Base-by-base conservation (phyloP, 768 basidiomycete species). In the Rickenella mellea region DNA sequence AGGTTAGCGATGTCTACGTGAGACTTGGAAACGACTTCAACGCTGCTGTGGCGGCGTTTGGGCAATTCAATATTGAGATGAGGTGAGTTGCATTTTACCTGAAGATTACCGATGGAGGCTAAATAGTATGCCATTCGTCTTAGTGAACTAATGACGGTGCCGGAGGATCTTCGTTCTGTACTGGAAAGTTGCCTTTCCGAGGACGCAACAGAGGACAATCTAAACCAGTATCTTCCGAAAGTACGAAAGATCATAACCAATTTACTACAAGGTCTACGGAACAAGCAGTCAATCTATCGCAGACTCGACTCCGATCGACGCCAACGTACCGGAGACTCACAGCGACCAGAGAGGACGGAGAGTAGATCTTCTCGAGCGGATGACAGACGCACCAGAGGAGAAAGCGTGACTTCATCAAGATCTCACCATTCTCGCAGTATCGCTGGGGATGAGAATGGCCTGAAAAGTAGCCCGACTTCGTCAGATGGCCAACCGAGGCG, bases 1-100 rank as follows among this genome's bases (percentile, higher is more conserved):
- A 86, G 51, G 91, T 99, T 57, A 96, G 92, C 70, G 90, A 97
- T 61, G 87, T 96, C 41, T 99, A 99, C 62, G 96, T 99, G 41
- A 78, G 80, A 42, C 70, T 99, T 19, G 96, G 96, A 19, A 97
- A 98, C 62, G 93, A 96, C 57, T 98, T 99, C 69, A 97, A 97
- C 56, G 76, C 78, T 12, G 92, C 92, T 8, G 88, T 93, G 28
- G 76, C 83, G 41, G 90, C 92, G 1, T 99, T 99, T 58, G 73
- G 74, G 2, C 67, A 73, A 10, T 90, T 82, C 50, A 79, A 81
- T 47, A 93, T 99, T 45, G 78, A 85, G 47, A 97, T 98, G 85
- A 68, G 72, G 94, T 97, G 61, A 60, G 89, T 74, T 10, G 28
- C 22, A 31, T n/a, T n/a, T n/a, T n/a, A n/a, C n/a, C n/a, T n/a